phyloP scores from a whole-genome alignment of 1,284 basidiomycete genomes.

The Ceraceosorus guamensis region DNA sequence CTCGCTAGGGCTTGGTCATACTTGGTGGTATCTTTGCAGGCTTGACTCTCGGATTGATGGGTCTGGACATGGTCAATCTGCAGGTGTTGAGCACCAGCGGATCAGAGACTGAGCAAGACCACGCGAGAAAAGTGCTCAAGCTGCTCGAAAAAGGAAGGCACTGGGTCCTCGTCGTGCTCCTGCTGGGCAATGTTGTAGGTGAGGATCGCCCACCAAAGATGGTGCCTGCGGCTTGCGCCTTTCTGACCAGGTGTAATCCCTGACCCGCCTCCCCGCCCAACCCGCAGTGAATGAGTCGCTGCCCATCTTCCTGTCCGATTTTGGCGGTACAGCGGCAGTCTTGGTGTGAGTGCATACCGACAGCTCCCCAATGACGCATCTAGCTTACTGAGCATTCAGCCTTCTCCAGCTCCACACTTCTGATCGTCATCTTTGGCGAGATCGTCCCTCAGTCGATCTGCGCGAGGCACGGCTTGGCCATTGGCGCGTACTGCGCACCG shows the following conservation, averaged over 20 bases:
- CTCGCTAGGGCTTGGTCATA: too few relatives aligned
- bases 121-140: slow-evolving; percentile 52
- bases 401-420: slow-evolving; percentile 39
- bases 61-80: slow-evolving; percentile 83
- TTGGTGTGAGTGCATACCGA: slow-evolving; percentile 18
- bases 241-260: too few relatives aligned
- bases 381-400: slow-evolving; percentile 3
- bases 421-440: slow-evolving; percentile 53
- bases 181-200: slow-evolving; percentile 72
- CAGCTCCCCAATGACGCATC: neutral
- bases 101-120: slow-evolving; percentile 55
- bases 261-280: too few relatives aligned
- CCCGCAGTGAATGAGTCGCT: slow-evolving; percentile 53
- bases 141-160: slow-evolving; percentile 75
- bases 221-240: neutral
- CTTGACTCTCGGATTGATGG: slow-evolving; percentile 77
- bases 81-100: slow-evolving; percentile 76
- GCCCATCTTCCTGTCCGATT: slow-evolving; percentile 48
- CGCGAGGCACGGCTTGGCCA: slow-evolving; percentile 80
- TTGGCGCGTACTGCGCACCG: slow-evolving; percentile 82
- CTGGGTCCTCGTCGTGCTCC: slow-evolving; percentile 80
- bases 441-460: slow-evolving; percentile 56
- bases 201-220: neutral
- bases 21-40: neutral
- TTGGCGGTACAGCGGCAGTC: slow-evolving; percentile 41